Conservation (phyloP, 495 filamentous ascomycete species). For the Xylaria longipes region DNA sequence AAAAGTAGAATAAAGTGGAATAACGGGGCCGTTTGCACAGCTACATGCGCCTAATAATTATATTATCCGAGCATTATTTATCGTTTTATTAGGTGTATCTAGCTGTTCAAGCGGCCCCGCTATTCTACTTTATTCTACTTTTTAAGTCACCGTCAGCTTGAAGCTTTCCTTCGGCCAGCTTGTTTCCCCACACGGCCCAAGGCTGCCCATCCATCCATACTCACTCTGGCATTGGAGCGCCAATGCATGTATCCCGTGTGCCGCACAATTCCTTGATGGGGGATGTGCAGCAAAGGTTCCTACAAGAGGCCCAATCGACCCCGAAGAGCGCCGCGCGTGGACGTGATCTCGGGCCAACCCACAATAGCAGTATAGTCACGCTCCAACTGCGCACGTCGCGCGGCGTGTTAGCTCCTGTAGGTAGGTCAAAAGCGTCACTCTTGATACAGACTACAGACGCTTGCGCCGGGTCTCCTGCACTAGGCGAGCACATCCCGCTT, state of each 20-base stretch:
- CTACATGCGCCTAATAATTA: no score
- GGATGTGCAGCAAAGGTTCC: conserved; percentile 1
- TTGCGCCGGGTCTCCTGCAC: conserved; percentile 16
- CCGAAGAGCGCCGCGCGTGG: conserved; percentile 4
- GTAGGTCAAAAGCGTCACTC: conserved; percentile 14
- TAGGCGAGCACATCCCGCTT: conserved; percentile 21
- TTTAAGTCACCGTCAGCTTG: no score
- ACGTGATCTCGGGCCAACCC: background rate
- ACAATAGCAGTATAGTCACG: background rate
- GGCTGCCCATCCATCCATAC: background rate
- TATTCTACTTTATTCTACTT: no score
- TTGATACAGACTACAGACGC: conserved; percentile 3
- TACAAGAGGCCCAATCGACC: background rate
- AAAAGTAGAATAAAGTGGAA: no score
- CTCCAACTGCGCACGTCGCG: background rate
- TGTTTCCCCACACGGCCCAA: conserved; percentile 21
- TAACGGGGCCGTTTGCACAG: no score
- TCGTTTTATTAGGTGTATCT: no score
- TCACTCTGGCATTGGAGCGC: conserved; percentile 1
- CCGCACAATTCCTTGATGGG: conserved; percentile 22
- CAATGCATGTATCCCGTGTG: conserved; percentile 20
- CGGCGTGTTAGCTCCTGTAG: conserved; percentile 7
- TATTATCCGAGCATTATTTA: no score
- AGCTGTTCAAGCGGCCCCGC: no score
- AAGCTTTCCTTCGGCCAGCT: no score